Evolutionary conservation across 192 early-diverging fungal genomes (phyloP).

Genomic region (Coemansia sp.): DNA sequence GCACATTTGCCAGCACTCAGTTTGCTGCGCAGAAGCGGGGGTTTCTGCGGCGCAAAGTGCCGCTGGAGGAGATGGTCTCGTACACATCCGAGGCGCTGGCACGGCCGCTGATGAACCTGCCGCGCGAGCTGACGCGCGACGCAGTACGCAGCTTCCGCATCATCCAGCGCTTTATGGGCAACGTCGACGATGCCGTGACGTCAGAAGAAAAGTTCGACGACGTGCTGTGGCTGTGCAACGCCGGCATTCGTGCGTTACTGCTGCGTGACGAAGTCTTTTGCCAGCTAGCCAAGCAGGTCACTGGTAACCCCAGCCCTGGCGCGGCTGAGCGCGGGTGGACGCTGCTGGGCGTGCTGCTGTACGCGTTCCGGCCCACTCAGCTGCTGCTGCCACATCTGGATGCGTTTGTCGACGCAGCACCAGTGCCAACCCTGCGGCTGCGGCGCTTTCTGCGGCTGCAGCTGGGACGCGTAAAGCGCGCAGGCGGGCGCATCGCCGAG

Average conservation of each 20-base stretch:
- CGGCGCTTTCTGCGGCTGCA: conserved; percentile 54
- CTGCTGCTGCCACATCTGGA: conserved; percentile 83
- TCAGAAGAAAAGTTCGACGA: conserved; percentile 56
- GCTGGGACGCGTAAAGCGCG: conserved; percentile 72
- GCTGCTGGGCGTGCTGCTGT: conserved; percentile 75
- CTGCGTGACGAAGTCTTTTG: conserved; percentile 94
- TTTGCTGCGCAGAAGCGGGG: conserved; percentile 88
- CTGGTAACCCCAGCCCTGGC: conserved; percentile 63
- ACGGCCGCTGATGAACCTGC: conserved; percentile 79
- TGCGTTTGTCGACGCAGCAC: conserved; percentile 60
- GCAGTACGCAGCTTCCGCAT: conserved; percentile 82
- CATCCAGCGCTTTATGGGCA: conserved; percentile 85
- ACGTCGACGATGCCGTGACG: conserved; percentile 41
- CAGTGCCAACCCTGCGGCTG: conserved; percentile 20
- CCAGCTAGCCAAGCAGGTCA: conserved; percentile 88
- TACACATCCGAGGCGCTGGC: conserved; percentile 66
- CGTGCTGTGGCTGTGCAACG: conserved; percentile 75
- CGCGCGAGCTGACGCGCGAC: conserved; percentile 81
- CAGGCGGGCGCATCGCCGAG: conserved; percentile 74
- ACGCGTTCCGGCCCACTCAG: conserved; percentile 89
- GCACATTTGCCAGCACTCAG: conserved; percentile 85
- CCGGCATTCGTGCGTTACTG: conserved; percentile 69
- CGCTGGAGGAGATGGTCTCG: conserved; percentile 84
- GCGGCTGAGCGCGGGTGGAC: conserved; percentile 82
- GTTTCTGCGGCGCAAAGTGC: conserved; percentile 79